Percentiles rank a stretch among this genome's conserved stretches.
phyloP scores from a whole-genome alignment of 2,329 filamentous ascomycete genomes.

The Ophiostoma sp. region DNA sequence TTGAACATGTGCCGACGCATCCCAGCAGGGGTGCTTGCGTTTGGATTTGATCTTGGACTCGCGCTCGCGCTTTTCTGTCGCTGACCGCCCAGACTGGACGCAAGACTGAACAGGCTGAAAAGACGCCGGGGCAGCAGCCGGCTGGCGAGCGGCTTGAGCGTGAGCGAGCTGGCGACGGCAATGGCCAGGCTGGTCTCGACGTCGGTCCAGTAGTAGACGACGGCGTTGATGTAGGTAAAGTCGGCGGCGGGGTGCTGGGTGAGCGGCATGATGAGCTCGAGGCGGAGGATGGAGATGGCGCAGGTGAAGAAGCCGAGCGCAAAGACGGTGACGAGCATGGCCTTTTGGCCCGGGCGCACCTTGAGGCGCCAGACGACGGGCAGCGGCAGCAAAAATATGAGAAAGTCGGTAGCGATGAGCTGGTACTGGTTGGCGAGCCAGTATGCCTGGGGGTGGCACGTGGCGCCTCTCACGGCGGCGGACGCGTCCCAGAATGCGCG shows the following conservation, averaged over 20 bases:
- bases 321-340: neutral
- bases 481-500: slow-evolving; percentile 31
- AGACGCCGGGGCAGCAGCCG: neutral
- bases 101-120: neutral
- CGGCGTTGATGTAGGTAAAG: neutral
- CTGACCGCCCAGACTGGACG: neutral
- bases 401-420: slow-evolving; percentile 59
- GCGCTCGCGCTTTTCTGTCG: neutral
- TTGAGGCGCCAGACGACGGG: neutral
- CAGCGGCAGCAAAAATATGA: neutral
- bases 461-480: no score
- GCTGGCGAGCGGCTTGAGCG: neutral
- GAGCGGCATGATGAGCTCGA: neutral
- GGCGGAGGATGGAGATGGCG: neutral
- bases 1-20: neutral
- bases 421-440: slow-evolving; percentile 26
- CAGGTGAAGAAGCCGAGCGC: neutral
- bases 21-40: no score
- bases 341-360: neutral
- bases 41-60: neutral
- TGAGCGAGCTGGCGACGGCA: neutral
- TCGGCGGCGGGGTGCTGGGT: neutral
- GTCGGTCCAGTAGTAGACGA: neutral
- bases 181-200: neutral
- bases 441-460: slow-evolving; percentile 23